Base-by-base conservation (phyloP, 441 rosid species). In the Theobroma grandiflorum region DNA sequence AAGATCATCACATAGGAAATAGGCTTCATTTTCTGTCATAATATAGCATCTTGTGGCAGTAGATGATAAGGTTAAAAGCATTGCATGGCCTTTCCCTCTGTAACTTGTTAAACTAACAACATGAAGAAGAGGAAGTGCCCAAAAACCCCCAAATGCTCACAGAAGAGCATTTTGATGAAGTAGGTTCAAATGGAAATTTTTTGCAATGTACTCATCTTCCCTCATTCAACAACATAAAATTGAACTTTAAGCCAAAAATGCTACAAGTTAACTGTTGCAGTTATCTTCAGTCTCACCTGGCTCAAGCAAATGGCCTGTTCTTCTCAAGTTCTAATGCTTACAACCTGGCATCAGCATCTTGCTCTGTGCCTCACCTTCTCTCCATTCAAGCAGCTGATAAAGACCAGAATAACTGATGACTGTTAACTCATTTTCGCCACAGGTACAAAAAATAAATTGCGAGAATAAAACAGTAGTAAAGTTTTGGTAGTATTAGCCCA, bases 361-460 rank as follows among this genome's bases (percentile, higher is more conserved):
- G 89, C 88, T 93, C 92, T 95, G 95, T 79, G 95, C 91, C 88
- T 93, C 85, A 69, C 98, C 98, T 85, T 93, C 88, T 33, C 97
- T 95, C 58, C 95, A 95, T 92, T 87, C 90, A 98, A 85, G 92
- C 63, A 58, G 63, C 63, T 22, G 35, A 58, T 9, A 58, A 9
- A 22, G 35, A 58, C 22, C 35, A 58, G 63, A 22, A 58, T 22
- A 8, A 58, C 63, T 8, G 33, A 22, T 8, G 33, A 22, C 14
- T 22, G 35, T 58, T 58, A 58, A 58, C 35, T 58, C 11, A 0
- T 45, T 58, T 22, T 22, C 2, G 35, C 35, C 26, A 58, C 10
- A 22, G 63, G 14, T 58, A 22, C 9, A 57, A 57, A 26, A n/a
- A 57, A 11, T 22, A 22, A 22, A 58, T 35, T 58, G 63, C 33